A percentile compares a stretch with the other conserved stretches of the same genome.
phyloP scores from a whole-genome alignment of 2,329 filamentous ascomycete species.

The Penicillium brevicompactum region DNA sequence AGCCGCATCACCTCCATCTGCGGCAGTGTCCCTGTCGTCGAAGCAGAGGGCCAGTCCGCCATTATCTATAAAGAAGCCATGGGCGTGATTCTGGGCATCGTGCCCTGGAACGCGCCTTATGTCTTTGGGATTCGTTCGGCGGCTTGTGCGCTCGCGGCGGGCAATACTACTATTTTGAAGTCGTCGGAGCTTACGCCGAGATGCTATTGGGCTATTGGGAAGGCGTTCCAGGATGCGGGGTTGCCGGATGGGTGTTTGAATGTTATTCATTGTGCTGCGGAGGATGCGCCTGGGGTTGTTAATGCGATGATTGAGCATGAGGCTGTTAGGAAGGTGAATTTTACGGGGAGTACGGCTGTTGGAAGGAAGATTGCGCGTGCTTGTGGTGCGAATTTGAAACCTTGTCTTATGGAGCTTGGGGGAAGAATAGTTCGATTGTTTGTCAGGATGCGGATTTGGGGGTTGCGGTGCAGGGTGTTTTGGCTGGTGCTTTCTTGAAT shows the following conservation, averaged over 20 bases:
- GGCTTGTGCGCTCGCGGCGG: conserved; percentile 65
- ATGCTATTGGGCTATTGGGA: conserved; percentile 62
- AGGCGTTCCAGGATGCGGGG: conserved; percentile 69
- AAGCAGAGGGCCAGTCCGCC: conserved; percentile 57
- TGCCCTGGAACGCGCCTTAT: conserved; percentile 67
- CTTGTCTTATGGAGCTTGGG: conserved; percentile 76
- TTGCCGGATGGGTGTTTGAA: conserved; percentile 75
- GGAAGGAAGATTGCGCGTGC: conserved; percentile 68
- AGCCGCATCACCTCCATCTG: conserved; percentile 50
- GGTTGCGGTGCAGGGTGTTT: conserved; percentile 52
- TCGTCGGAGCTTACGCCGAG: conserved; percentile 67
- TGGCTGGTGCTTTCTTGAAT: conserved; percentile 37
- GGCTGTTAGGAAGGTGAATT: conserved; percentile 71
- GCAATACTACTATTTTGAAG: conserved; percentile 74
- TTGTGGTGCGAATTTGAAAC: conserved; percentile 73
- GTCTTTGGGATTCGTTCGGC: conserved; percentile 54
- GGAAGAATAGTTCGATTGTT: conserved; percentile 77
- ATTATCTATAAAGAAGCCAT: conserved; percentile 73
- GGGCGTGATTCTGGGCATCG: conserved; percentile 75
- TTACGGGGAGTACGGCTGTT: conserved; percentile 71
- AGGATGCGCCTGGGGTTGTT: conserved; percentile 68
- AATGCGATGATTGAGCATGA: conserved; percentile 66
- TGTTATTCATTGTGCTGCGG: conserved; percentile 62
- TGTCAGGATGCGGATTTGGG: conserved; percentile 76
- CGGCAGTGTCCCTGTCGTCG: conserved; percentile 52